Base-by-base conservation (phyloP, 441 rosid genomes). In the Adansonia rubrostipa region DNA sequence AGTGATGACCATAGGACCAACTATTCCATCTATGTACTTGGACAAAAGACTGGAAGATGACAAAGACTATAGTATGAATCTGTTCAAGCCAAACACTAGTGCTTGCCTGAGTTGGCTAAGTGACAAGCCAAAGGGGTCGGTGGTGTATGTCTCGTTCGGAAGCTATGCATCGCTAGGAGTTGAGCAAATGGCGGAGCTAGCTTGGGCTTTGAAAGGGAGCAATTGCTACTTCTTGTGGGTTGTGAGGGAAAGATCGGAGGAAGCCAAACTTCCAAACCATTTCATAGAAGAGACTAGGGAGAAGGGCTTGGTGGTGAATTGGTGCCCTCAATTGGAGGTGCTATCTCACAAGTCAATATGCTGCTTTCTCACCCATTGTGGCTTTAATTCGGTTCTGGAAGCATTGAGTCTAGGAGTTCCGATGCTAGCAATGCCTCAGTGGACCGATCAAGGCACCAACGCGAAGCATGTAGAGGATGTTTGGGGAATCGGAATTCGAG, bases 321-420 rank as follows among this genome's bases (percentile, higher is more conserved):
- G 92, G 95, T 86, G 86, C 68, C 87, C 85, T 0, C 94, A 91
- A 24, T 78, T 89, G 65, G 84, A 91, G 76, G 91, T 89, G n/a
- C 67, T 89, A 22, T 72, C 85, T 6, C 83, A 88, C 76, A 79
- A 80, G 70, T 73, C 89, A 0, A 67, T 77, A 0, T 90, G 91
- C 1, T 88, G 89, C 65, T 88, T 90, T 73, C 57, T 88, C 28
- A 86, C 89, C 1, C 94, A 90, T 20, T 84, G 90, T 67, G 88
- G 91, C 9, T 85, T 83, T 71, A 88, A 86, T 72, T 90, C 88
- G 2, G 79, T 82, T 0, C 71, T 86, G 45, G 91, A 90, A 71
- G 93, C 84, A 0, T 45, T 90, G 78, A 75, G 83, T n/a, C 45
- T 90, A 60, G 94, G 88, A 7, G 90, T 87, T 9, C 94, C 94